Base-by-base conservation (phyloP, 2,329 filamentous ascomycete species). In the Beauveria sp. region DNA sequence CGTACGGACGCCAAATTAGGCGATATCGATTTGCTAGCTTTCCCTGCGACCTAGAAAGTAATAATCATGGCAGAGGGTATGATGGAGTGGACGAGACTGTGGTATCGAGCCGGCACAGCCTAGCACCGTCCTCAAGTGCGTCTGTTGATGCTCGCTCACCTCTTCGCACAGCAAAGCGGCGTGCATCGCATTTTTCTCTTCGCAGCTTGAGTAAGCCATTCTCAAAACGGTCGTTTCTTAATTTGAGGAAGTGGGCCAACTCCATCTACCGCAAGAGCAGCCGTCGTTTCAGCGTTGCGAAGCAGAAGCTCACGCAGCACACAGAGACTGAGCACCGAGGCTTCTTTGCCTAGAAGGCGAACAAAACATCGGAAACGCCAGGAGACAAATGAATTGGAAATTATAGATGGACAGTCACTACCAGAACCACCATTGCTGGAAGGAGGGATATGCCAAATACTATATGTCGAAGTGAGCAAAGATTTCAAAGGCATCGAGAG, bases 351-450 rank as follows among this genome's bases (percentile, higher is more conserved):
- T 73, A 66, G 71, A 72, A 67, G 58, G 65, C 69, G 50, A 59
- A 66, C 14, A 67, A 62, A 7, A 67, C 68, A 45, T 65, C 63
- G 3, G 68, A 70, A 60, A 57, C 66, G 3, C 67, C 58, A 64
- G 63, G n/a, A 71, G 69, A 26, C n/a, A 66, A 8, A 65, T 69
- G 31, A 67, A 65, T 54, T 69, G 28, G 68, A 73, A 20, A 64
- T 43, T 8, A n/a, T 55, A 5, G 9, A 20, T 43, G 8, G 18
- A 14, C 7, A 64, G 62, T 42, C 63, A 64, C 4, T 65, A 64
- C 48, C 67, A 67, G 14, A 65, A 68, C 38, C 65, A 71, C 40
- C 69, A 71, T 18, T 75, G 74, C 73, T 76, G 74, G 74, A 69
- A 66, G 52, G 72, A 73, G 8, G 73, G 72, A 4, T 69, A 72